Percentiles rank a stretch among this genome's conserved stretches.
Evolutionary conservation across 2,329 filamentous ascomycete species (phyloP).

Genomic region (Zarea fungicola): DNA sequence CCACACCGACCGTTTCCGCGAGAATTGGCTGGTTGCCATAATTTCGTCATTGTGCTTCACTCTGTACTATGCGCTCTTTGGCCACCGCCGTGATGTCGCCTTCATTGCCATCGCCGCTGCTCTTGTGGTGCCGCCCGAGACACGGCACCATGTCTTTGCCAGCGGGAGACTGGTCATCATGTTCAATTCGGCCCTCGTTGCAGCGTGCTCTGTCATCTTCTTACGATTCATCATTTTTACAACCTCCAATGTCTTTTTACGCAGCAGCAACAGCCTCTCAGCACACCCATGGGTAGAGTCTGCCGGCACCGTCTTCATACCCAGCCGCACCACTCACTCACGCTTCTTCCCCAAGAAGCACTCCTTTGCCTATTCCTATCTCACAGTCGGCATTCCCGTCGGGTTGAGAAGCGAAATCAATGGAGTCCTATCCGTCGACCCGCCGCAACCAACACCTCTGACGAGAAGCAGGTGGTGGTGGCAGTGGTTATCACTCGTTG

Average conservation of each 20-base stretch:
- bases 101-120: not conserved
- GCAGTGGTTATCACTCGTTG: no score
- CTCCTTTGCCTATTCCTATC: constrained; percentile 63
- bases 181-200: not conserved
- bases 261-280: not conserved
- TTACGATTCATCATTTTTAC: not conserved
- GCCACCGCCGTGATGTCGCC: not conserved
- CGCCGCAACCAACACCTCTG: constrained; percentile 12
- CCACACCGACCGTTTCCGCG: not conserved
- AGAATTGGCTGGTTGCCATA: not conserved
- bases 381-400: constrained; percentile 4
- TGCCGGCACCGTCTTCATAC: constrained; percentile 51
- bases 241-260: not conserved
- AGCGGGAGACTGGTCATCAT: not conserved
- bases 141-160: not conserved
- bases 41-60: not conserved
- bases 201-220: not conserved
- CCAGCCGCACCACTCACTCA: constrained; percentile 59
- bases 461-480: no score
- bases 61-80: not conserved
- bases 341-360: constrained; percentile 64
- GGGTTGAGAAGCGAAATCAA: constrained; percentile 26
- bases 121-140: not conserved
- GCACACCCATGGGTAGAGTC: constrained; percentile 10
- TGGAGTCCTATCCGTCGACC: constrained; percentile 48